Base-by-base conservation (phyloP, 140 eudicot species). In the Ambrosia hybrid region DNA sequence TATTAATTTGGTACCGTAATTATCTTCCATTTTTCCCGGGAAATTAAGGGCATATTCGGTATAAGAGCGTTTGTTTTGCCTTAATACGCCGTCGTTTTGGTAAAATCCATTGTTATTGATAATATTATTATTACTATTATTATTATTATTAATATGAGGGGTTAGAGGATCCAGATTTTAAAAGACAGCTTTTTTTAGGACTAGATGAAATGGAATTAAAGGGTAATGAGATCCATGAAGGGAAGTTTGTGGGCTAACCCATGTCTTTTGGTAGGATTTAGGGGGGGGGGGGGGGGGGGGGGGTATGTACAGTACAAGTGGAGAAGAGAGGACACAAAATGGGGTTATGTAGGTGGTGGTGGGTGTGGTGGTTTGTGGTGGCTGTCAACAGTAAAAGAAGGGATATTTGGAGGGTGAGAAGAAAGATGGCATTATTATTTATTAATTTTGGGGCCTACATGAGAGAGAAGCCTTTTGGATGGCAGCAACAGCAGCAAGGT, bases 1-100 rank as follows among this genome's bases (percentile, higher is more conserved):
- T 30, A 30, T 30, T 30, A 1, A 33, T 79, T 2, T 75, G 78
- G 46, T 77, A 57, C 0, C 63, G 82, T 45, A 16, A 72, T 51
- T 71, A 37, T 78, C 89, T 30, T 70, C 87, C 92, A 87, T 87
- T 72, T 78, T 83, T 65, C 63, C 81, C 43, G 74, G 78, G 76
- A 78, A 75, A 62, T 78, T 83, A 46, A 39, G 76, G 45, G 85
- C 86, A 81, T 86, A 68, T 72, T 51, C n/a, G 70, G 83, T n/a
- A 33, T 52, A 79, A 5, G 85, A 74, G 41, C 87, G 83, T 17
- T 81, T 87, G 9, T 48, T 8, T 7, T 48, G 34, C 34, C 34
- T 30, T 30, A 30, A 30, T 30, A 30, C 34, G 34, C 34, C 34
- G 34, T 30, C 34, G 34, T 30, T 30, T 30, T 30, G 34, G 2